Conservation (phyloP, 352 stramenopile species). For the Phytophthora macrochlamydospora region DNA sequence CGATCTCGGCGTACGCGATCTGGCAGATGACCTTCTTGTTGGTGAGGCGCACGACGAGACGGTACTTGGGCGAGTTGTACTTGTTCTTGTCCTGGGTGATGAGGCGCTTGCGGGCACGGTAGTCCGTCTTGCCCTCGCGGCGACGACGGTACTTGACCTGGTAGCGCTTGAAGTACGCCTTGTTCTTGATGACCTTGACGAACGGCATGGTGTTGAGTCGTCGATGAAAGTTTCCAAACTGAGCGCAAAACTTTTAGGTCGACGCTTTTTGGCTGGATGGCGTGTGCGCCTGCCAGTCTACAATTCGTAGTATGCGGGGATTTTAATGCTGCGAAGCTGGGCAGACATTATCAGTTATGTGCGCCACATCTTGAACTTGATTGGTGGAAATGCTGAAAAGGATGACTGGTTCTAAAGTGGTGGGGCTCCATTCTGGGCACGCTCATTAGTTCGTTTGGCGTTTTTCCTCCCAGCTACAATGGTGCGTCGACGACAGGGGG, state of each 20-base stretch:
- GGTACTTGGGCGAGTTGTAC: constrained; percentile 99
- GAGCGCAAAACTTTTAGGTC: constrained; percentile 5
- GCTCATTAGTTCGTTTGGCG: constrained; percentile 86
- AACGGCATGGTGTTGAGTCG: constrained; percentile 84
- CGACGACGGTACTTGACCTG: constrained; percentile 99
- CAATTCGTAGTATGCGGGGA: constrained; percentile 19
- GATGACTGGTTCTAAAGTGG: constrained; percentile 77
- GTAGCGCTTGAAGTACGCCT: constrained; percentile 99
- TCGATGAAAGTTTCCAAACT: constrained; percentile 79
- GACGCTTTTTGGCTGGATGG: constrained; percentile 16
- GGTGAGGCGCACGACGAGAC: constrained; percentile 95
- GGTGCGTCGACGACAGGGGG: constrained; percentile 45
- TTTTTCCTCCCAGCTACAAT: constrained; percentile 86
- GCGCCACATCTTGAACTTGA: constrained; percentile 41
- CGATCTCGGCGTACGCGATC: constrained; percentile 98
- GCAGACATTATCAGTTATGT: background rate
- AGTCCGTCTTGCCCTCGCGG: constrained; percentile 99
- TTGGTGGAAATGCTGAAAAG: constrained; percentile 40
- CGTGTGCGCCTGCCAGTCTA: constrained; percentile 11
- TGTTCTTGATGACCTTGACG: constrained; percentile 99
- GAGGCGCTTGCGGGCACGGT: constrained; percentile 98
- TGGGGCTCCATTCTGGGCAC: constrained; percentile 15
- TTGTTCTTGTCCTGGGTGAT: constrained; percentile 99
- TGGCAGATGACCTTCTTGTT: constrained; percentile 98
- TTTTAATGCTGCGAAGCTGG: constrained; percentile 1